A percentile compares a stretch with the other conserved stretches of the same genome.
Evolutionary conservation across 2,329 filamentous ascomycete species (phyloP).

Genomic region (Sporothrix sp.): DNA sequence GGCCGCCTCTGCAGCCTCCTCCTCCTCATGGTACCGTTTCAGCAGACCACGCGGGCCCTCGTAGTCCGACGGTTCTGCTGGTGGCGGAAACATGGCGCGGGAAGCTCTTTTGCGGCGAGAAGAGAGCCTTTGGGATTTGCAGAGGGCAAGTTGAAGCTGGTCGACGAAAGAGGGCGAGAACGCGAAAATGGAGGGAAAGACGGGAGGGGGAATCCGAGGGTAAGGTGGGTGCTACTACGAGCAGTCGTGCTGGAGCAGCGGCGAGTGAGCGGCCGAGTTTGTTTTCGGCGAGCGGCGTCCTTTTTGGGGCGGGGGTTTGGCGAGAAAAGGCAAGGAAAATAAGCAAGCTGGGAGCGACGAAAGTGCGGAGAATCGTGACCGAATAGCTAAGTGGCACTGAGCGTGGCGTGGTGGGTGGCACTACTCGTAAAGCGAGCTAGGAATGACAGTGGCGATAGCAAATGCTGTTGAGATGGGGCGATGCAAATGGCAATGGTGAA

Average conservation of each 20-base stretch:
- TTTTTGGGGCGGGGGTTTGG: background rate
- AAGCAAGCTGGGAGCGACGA: background rate
- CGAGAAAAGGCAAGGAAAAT: background rate
- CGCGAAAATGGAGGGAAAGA: background rate
- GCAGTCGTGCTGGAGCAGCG: too few species aligned
- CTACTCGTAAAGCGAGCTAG: background rate
- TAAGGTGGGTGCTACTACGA: too few species aligned
- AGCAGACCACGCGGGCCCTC: slow-evolving; percentile 29
- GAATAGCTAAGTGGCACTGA: background rate
- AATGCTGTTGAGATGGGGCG: too few species aligned
- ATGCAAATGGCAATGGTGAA: too few species aligned
- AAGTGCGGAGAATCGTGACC: background rate
- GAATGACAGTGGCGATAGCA: background rate
- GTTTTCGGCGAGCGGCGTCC: background rate
- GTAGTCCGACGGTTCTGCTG: slow-evolving; percentile 18
- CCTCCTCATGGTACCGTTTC: slow-evolving; percentile 39
- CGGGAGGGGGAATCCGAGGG: background rate
- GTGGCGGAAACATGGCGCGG: slow-evolving; percentile 15
- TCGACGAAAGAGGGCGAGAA: background rate
- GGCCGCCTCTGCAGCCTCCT: slow-evolving; percentile 26
- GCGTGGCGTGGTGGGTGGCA: slow-evolving; percentile 2
- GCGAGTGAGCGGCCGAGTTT: background rate
- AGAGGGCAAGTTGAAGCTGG: background rate
- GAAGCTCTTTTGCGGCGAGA: background rate
- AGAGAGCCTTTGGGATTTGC: background rate